A percentile compares a stretch with the other conserved stretches of the same genome.
These are phyloP conservation scores for Candida alai DNA, from an alignment of 805 yeast genomes.

Conservation along the genomic window DNA sequence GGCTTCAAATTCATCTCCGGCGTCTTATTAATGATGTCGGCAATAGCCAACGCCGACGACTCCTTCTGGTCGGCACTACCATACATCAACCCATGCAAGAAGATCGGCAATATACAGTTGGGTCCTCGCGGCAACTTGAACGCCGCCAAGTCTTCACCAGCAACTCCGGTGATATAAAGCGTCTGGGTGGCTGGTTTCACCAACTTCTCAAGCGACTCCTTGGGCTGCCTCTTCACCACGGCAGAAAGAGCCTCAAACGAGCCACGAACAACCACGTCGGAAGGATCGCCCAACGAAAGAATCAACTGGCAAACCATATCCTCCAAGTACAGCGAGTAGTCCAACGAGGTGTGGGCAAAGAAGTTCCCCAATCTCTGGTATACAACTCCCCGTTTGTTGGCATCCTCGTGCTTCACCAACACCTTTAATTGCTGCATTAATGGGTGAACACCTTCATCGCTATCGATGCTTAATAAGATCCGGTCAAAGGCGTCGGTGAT, in stretches of 20 bases:
- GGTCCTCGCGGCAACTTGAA: conserved; percentile 81
- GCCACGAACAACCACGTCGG: conserved; percentile 56
- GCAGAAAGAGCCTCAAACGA: conserved; percentile 64
- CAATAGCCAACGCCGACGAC: conserved; percentile 81
- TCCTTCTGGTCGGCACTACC: conserved; percentile 85
- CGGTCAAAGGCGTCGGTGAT: conserved; percentile 57
- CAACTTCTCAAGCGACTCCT: conserved; percentile 70
- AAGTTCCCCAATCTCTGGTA: conserved; percentile 67
- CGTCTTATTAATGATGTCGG: conserved; percentile 79
- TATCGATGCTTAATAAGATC: conserved; percentile 68
- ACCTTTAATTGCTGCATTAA: conserved; percentile 76
- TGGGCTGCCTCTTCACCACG: conserved; percentile 66
- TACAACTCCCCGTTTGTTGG: conserved; percentile 57
- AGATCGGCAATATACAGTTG: conserved; percentile 81
- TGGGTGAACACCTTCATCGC: conserved; percentile 79
- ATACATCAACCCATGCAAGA: conserved; percentile 92
- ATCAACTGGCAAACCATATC: conserved; percentile 75
- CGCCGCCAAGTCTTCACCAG: conserved; percentile 67
- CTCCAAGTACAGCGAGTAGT: conserved; percentile 66
- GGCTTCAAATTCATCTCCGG: conserved; percentile 81
- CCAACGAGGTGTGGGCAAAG: conserved; percentile 61
- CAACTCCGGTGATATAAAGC: conserved; percentile 57
- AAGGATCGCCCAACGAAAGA: conserved; percentile 66
- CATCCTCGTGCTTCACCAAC: conserved; percentile 72
- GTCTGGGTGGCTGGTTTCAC: conserved; percentile 81